Percentiles rank a stretch among this genome's conserved stretches.
These are phyloP conservation scores for Neurospora discreta DNA, from an alignment of 495 filamentous ascomycete species.

Conservation along the genomic window DNA sequence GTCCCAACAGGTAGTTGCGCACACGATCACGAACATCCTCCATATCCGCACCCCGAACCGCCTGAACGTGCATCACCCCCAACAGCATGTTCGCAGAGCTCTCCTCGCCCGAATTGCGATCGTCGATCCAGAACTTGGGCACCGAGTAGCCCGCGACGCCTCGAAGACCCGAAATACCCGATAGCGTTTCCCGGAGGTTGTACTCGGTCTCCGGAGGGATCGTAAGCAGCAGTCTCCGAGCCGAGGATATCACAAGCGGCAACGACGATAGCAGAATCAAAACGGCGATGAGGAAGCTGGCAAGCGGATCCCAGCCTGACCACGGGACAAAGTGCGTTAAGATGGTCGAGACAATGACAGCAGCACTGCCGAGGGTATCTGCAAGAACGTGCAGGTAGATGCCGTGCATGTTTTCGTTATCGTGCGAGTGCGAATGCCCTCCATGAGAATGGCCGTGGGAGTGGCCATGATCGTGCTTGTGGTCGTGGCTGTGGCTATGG, in stretches of 20 bases:
- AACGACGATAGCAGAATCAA: slow-evolving; percentile 83
- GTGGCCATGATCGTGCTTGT: slow-evolving; percentile 23
- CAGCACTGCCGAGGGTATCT: slow-evolving; percentile 87
- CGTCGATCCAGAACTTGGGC: slow-evolving; percentile 90
- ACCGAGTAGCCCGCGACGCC: slow-evolving; percentile 81
- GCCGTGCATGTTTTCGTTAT: slow-evolving; percentile 98
- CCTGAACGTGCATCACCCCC: slow-evolving; percentile 77
- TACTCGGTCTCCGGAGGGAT: slow-evolving; percentile 84
- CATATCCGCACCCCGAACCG: slow-evolving; percentile 53
- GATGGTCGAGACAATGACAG: slow-evolving; percentile 85
- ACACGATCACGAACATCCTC: slow-evolving; percentile 69
- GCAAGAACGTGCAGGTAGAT: slow-evolving; percentile 95
- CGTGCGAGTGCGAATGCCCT: slow-evolving; percentile 45
- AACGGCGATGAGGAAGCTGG: slow-evolving; percentile 86
- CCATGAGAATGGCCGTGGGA: slow-evolving; percentile 27
- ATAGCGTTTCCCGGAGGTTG: slow-evolving; percentile 70
- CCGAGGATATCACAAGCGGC: slow-evolving; percentile 77
- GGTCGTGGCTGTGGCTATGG: slow-evolving; percentile 16
- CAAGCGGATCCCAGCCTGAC: slow-evolving; percentile 92
- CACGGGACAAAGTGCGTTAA: slow-evolving; percentile 78
- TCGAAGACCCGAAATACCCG: slow-evolving; percentile 67
- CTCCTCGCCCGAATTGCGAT: slow-evolving; percentile 39
- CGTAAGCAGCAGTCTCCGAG: slow-evolving; percentile 68
- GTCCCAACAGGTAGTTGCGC: slow-evolving; percentile 43
- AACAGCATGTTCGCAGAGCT: slow-evolving; percentile 41